Evolutionary conservation across 2,329 filamentous ascomycete genomes (phyloP).

Genomic region (Epicoccum nigrum): DNA sequence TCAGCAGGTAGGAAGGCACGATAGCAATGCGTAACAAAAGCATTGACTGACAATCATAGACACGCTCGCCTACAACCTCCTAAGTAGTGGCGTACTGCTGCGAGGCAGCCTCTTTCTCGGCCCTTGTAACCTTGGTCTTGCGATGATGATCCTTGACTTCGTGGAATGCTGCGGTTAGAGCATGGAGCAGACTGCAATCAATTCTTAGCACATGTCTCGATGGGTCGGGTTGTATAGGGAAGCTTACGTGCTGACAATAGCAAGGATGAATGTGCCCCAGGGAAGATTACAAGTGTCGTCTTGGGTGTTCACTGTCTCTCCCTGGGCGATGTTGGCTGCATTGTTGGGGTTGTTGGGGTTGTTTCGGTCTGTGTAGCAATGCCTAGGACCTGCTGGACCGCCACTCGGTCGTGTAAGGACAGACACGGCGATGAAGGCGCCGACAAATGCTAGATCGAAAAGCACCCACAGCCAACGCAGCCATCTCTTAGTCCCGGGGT

Average conservation of each 20-base stretch:
- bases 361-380: constrained; percentile 37
- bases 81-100: not conserved
- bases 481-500: constrained; percentile 32
- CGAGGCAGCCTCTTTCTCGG: constrained; percentile 1
- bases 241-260: constrained; percentile 55
- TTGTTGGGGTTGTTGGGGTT: constrained; percentile 13
- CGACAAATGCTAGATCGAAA: constrained; percentile 46
- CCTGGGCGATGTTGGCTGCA: constrained; percentile 16
- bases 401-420: constrained; percentile 49
- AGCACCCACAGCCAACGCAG: constrained; percentile 51
- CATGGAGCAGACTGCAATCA: constrained; percentile 50
- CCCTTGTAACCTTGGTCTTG: constrained; percentile 9
- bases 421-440: constrained; percentile 53
- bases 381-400: constrained; percentile 42
- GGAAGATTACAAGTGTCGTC: constrained; percentile 49
- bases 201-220: not conserved
- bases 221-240: not conserved
- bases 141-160: constrained; percentile 39
- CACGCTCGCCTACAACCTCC: too few species aligned
- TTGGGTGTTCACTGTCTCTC: constrained; percentile 19
- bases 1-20: too few species aligned
- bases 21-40: too few species aligned
- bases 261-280: constrained; percentile 54
- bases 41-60: too few species aligned
- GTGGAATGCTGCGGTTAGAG: constrained; percentile 52